Percentiles rank a stretch among this genome's conserved stretches.
These are phyloP conservation scores for Marasmius sp. DNA, from an alignment of 1,284 basidiomycete genomes.

Conservation along the genomic window DNA sequence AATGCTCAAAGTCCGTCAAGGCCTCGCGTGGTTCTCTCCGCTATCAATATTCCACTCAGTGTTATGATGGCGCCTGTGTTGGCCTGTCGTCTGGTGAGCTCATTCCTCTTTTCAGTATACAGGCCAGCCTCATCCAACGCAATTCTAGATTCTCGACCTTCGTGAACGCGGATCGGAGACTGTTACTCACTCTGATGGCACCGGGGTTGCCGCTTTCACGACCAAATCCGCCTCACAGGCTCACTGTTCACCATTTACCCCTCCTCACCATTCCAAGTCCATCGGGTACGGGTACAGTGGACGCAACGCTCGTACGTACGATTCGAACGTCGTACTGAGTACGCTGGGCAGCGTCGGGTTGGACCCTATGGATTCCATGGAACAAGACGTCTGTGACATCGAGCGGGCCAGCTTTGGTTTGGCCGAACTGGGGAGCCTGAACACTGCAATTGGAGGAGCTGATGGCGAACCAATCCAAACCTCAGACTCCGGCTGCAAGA, in stretches of 20 bases:
- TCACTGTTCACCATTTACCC: constrained; percentile 48
- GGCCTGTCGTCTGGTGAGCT: constrained; percentile 67
- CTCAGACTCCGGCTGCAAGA: constrained; percentile 34
- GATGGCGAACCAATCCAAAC: constrained; percentile 44
- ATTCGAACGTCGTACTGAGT: constrained; percentile 66
- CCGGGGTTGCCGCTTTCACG: constrained; percentile 58
- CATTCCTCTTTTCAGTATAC: background rate
- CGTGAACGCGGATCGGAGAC: constrained; percentile 76
- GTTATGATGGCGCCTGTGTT: constrained; percentile 82
- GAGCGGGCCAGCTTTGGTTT: constrained; percentile 49
- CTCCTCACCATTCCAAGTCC: constrained; percentile 41
- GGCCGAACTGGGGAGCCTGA: constrained; percentile 39
- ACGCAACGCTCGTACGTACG: constrained; percentile 39
- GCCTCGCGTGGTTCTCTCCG: constrained; percentile 76
- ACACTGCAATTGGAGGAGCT: constrained; percentile 46
- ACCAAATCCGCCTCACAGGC: constrained; percentile 54
- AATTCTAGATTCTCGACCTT: constrained; percentile 65
- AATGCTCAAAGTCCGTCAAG: constrained; percentile 33
- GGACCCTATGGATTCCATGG: constrained; percentile 41
- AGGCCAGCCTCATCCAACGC: constrained; percentile 5
- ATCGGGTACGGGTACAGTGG: constrained; percentile 20
- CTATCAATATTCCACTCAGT: constrained; percentile 82
- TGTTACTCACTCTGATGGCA: constrained; percentile 65
- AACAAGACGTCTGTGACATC: constrained; percentile 56
- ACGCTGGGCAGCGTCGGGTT: constrained; percentile 66